phyloP scores from a whole-genome alignment of 1,284 basidiomycete species.

The Moesziomyces sp. region DNA sequence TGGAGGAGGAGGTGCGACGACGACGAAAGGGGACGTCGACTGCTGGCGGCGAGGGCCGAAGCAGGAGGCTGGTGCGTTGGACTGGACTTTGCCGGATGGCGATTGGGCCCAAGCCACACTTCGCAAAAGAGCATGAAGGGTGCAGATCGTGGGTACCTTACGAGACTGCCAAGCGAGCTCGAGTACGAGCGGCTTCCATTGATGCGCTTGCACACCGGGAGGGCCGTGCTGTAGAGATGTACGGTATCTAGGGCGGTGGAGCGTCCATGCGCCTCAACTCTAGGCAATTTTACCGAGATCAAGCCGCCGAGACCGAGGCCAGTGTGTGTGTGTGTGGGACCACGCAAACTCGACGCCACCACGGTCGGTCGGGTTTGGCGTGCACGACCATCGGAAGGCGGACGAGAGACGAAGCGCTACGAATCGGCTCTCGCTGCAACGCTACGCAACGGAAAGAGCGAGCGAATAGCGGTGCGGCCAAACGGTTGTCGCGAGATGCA shows the following conservation, averaged over 20 bases:
- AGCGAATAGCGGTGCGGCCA: no score
- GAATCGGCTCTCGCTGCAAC: neutral
- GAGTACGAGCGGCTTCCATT: neutral
- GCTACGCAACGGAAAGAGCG: no score
- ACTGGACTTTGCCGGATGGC: neutral
- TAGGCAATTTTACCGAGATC: neutral
- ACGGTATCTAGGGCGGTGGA: neutral
- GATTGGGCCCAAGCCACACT: constrained; percentile 11
- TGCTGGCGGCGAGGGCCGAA: no score
- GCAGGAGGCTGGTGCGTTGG: no score
- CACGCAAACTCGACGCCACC: neutral
- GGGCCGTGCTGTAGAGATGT: neutral
- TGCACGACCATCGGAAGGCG: neutral
- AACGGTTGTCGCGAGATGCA: neutral
- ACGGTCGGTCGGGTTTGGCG: no score
- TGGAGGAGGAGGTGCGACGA: no score
- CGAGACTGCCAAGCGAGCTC: constrained; percentile 3
- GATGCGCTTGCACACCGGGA: neutral
- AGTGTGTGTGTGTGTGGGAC: neutral
- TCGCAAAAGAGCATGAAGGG: constrained; percentile 6
- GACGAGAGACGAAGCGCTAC: neutral
- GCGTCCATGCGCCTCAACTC: constrained; percentile 9
- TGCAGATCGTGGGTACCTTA: constrained; percentile 24
- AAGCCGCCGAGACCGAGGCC: neutral
- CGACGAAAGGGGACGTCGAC: neutral